Base-by-base conservation (phyloP, 73 alveolate species). In the Symbiodinium pilosum region DNA sequence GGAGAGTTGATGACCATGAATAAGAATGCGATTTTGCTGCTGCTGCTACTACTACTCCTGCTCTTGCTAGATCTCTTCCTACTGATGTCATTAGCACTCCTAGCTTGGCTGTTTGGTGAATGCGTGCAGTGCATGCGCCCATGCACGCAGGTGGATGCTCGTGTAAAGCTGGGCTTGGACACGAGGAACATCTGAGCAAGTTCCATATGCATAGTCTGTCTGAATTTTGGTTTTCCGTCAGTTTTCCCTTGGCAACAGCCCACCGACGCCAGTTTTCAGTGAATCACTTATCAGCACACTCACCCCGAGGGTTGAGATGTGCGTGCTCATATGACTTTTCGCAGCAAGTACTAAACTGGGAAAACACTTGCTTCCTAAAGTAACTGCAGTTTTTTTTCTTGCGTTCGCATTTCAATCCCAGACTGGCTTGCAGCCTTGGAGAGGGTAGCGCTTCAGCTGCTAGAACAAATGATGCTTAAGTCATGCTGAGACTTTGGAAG, bases 151-250 rank as follows among this genome's bases (percentile, higher is more conserved):
- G 95, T 89, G 51, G 95, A 89, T 68, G 95, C 95, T 1, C 43
- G 95, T 30, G 95, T 89, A 26, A n/a, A 89, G 42, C 73, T 89
- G 44, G 95, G 95, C 71, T 56, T 89, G 47, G 95, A 89, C 87
- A 89, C 95, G 2, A 51, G 77, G 43, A 89, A 89, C 73, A 36
- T 89, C 34, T 89, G 95, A 87, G 39, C 14, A 39, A 12, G 26
- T 56, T 20, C 54, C 30, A 38, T n/a, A 18, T 64, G 20, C 30
- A 28, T 18, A 64, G 30, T 64, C 40, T 32, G 30, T n/a, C 81
- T 64, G 21, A 64, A 14, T 28, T 18, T 64, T 38, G 2, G 7
- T 64, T 64, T 64, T 64, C 81, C 38, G 41, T 47, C 14, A 9
- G 39, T 64, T 64, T 38, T 9, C 81, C 30, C 20, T 24, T 64